These are phyloP conservation scores for Diutina rugosa DNA, from an alignment of 1,139 yeast genomes.

Conservation along the genomic window DNA sequence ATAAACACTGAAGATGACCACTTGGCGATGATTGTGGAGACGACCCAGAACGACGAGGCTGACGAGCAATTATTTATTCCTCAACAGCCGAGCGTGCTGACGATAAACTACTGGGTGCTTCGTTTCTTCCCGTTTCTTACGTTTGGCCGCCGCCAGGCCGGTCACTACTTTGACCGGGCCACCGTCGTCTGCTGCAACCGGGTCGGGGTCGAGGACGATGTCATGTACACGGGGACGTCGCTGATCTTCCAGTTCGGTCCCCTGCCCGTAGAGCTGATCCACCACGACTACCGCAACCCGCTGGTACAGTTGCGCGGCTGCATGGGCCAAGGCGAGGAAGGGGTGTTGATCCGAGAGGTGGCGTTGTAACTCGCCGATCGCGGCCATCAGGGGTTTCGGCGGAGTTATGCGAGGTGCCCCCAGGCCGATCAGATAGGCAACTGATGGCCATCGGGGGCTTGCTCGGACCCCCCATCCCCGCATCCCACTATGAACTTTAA, in stretches of 20 bases:
- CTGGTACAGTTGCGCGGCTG: conserved; percentile 43
- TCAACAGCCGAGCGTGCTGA: conserved; percentile 12
- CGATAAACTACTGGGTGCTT: conserved; percentile 53
- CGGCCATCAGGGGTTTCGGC: neutral
- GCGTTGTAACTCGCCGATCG: neutral
- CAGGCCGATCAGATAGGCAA: too few species aligned
- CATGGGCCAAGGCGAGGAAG: conserved; percentile 51
- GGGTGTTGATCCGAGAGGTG: conserved; percentile 45
- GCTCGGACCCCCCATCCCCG: neutral
- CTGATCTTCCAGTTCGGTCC: conserved; percentile 41
- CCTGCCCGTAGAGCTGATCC: conserved; percentile 10
- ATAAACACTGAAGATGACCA: neutral
- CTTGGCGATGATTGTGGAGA: neutral
- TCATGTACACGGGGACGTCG: conserved; percentile 65
- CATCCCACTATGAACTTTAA: neutral
- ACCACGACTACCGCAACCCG: conserved; percentile 19
- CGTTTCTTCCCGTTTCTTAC: conserved; percentile 53
- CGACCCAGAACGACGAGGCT: neutral
- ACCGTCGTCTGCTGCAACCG: conserved; percentile 52
- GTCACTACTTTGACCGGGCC: conserved; percentile 13
- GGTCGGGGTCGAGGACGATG: conserved; percentile 58
- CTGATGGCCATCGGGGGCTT: neutral
- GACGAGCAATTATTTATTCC: neutral
- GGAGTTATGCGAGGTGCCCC: too few species aligned
- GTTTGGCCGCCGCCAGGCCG: conserved; percentile 21